phyloP scores from a whole-genome alignment of 352 stramenopile species.

The Phytophthora agathidicida region DNA sequence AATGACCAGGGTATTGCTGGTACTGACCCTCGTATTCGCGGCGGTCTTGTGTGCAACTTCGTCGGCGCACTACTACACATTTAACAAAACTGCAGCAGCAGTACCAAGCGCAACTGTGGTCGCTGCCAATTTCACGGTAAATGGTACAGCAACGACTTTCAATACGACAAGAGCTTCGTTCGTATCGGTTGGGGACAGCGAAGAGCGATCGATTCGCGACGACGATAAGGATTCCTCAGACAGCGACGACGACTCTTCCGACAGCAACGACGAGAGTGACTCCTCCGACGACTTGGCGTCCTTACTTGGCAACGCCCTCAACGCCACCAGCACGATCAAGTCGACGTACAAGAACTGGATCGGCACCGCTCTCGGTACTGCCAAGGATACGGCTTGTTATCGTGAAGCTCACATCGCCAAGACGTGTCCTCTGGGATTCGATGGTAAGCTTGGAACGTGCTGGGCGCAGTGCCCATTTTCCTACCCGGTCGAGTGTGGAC shows the following conservation, averaged over 20 bases:
- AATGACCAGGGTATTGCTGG: conserved; percentile 30
- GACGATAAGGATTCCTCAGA: conserved; percentile 8
- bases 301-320: conserved; percentile 13
- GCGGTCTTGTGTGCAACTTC: conserved; percentile 1
- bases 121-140: conserved; percentile 12
- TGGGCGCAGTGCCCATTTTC: conserved; percentile 46
- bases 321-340: conserved; percentile 32
- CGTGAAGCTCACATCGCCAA: conserved; percentile 41
- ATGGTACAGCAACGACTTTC: conserved; percentile 3
- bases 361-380: conserved; percentile 18
- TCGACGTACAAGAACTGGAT: conserved; percentile 47
- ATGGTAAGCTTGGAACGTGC: conserved; percentile 38
- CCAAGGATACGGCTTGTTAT: conserved; percentile 38
- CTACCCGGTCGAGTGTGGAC: conserved; percentile 45
- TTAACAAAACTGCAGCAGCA: conserved; percentile 20
- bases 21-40: conserved; percentile 14
- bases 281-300: too few species aligned
- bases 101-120: conserved; percentile 18
- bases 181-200: conserved; percentile 15
- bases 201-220: conserved; percentile 9
- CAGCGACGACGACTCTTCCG: not conserved
- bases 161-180: not conserved
- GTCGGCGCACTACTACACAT: conserved; percentile 28
- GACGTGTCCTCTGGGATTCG: conserved; percentile 36
- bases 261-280: not conserved